These are phyloP conservation scores for Kwoniella botswanensis DNA, from an alignment of 768 basidiomycete species.

Conservation along the genomic window DNA sequence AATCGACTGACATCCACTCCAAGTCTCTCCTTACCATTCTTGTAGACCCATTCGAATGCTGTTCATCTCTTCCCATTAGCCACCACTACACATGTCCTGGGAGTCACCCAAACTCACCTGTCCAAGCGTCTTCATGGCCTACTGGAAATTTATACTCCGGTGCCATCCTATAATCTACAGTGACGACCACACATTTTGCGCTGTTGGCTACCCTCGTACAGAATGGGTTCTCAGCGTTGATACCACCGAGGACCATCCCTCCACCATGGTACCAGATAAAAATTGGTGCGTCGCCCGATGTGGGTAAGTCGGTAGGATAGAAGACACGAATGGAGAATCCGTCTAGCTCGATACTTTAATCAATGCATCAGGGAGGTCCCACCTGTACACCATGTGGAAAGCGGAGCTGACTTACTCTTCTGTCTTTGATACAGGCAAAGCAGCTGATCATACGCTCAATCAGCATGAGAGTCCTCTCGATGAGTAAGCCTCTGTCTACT, in stretches of 20 bases:
- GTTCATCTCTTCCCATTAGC: not conserved
- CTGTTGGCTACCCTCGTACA: constrained; percentile 68
- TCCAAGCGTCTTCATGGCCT: constrained; percentile 73
- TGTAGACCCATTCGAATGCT: constrained; percentile 68
- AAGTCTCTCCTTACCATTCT: constrained; percentile 63
- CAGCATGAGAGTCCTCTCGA: not conserved
- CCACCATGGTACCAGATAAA: constrained; percentile 79
- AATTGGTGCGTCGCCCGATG: constrained; percentile 59
- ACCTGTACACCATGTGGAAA: not conserved
- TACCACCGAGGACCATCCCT: constrained; percentile 76
- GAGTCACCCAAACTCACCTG: constrained; percentile 41
- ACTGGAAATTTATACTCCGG: constrained; percentile 75
- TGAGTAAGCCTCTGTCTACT: not conserved
- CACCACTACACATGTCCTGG: not conserved
- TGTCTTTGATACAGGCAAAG: constrained; percentile 20
- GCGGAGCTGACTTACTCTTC: constrained; percentile 14
- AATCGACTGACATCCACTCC: constrained; percentile 64
- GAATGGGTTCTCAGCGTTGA: constrained; percentile 66
- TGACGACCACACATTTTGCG: constrained; percentile 68
- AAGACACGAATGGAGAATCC: constrained; percentile 69
- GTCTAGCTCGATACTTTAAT: constrained; percentile 54
- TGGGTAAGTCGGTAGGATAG: constrained; percentile 64
- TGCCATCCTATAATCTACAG: constrained; percentile 73
- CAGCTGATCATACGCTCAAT: not conserved
- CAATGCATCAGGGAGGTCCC: too few species aligned